Base-by-base conservation (phyloP, 192 early-diverging fungal species). In the Gonapodya prolifera region DNA sequence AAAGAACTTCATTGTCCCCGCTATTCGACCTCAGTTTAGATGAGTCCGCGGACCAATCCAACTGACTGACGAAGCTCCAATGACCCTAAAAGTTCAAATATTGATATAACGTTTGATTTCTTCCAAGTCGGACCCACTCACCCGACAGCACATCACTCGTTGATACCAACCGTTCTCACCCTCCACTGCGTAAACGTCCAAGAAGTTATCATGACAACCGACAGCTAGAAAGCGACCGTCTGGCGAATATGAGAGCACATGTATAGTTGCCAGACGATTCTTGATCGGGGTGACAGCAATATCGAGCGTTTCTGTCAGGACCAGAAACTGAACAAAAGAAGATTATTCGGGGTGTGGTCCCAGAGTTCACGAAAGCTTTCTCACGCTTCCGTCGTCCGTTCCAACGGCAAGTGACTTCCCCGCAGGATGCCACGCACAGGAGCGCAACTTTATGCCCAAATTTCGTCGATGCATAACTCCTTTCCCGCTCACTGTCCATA, bases 161-260 rank as follows among this genome's bases (percentile, higher is more conserved):
- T 76, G 76, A 76, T 76, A 76, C 30, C 70, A 76, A 1, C 76
- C 76, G 30, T 70, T 30, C 35, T 76, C 76, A 35, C 76, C 70
- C 70, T 76, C 76, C 30, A 76, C 76, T 1, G 35, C 76, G 34
- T 76, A 76, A 13, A 76, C 70, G 70, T 76, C 76, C 30, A 76
- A 70, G 70, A 70, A 76, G 34, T 76, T 76, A 35, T 76, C 76
- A n/a, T 76, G 76, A 35, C 76, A 70, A 23, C 36, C 76, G 33
- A 76, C 76, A n/a, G 76, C 76, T 0, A 76, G 30, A n/a, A 70
- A 76, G 31, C 70, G 35, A 17, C 76, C 76, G n/a, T 76, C 70
- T 17, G 76, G 76, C 1, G 76, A 76, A 35, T 76, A 76, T 2
- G 76, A 35, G 33, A 76, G 70, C 31, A 70, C 76, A 76, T 76